phyloP scores from a whole-genome alignment of 2,329 filamentous ascomycete species.

The Apiospora aurea region DNA sequence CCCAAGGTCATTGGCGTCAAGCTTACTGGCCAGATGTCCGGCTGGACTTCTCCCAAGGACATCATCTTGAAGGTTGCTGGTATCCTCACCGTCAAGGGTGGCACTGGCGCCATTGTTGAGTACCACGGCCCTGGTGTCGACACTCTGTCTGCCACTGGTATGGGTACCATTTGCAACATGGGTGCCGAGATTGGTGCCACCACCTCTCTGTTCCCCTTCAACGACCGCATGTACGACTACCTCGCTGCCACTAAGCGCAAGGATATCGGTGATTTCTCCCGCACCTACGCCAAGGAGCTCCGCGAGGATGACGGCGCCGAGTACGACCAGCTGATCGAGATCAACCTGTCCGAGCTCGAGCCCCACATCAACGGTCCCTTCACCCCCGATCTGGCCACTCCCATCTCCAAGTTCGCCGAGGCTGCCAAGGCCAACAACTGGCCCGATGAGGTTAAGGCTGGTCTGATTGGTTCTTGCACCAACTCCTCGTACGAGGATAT shows the following conservation, averaged over 20 bases:
- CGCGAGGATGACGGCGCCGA: slow-evolving; percentile 87
- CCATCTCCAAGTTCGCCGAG: slow-evolving; percentile 96
- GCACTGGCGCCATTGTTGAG: slow-evolving; percentile 89
- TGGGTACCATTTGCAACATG: slow-evolving; percentile 67
- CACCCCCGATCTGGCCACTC: slow-evolving; percentile 96
- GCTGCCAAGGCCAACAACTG: slow-evolving; percentile 94
- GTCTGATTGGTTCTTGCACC: slow-evolving; percentile 97
- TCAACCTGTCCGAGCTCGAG: slow-evolving; percentile 94
- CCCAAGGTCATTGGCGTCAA: slow-evolving; percentile 97
- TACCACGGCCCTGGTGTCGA: slow-evolving; percentile 78
- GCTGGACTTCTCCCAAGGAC: slow-evolving; percentile 95
- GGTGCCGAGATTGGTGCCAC: slow-evolving; percentile 80
- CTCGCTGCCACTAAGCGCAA: slow-evolving; percentile 88
- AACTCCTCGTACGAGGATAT: slow-evolving; percentile 90
- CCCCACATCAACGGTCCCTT: slow-evolving; percentile 99
- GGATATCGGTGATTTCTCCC: slow-evolving; percentile 89
- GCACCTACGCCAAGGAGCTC: slow-evolving; percentile 84
- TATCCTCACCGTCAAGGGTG: slow-evolving; percentile 96
- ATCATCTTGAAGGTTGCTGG: slow-evolving; percentile 98
- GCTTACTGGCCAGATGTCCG: slow-evolving; percentile 86
- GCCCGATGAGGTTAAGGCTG: slow-evolving; percentile 96
- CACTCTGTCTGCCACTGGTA: slow-evolving; percentile 80
- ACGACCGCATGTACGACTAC: slow-evolving; percentile 97
- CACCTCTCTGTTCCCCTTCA: slow-evolving; percentile 96
- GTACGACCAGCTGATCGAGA: slow-evolving; percentile 95